phyloP scores from a whole-genome alignment of 2,329 filamentous ascomycete species.

The Xenoacremonium recifei region DNA sequence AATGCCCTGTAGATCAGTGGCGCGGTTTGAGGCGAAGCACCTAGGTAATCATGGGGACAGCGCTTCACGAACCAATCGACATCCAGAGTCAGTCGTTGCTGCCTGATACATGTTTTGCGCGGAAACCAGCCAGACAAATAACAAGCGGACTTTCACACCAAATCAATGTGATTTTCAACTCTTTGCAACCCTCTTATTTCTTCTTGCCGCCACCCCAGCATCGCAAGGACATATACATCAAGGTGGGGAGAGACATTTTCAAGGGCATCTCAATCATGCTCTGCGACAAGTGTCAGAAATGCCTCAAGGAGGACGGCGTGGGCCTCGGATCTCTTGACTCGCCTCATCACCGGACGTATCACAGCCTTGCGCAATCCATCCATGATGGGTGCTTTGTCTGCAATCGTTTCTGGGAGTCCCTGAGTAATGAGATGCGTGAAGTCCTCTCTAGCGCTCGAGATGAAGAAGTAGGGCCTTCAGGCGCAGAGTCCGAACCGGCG shows the following conservation, averaged over 20 bases:
- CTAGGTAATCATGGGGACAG: neutral
- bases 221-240: neutral
- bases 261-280: neutral
- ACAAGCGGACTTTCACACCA: neutral
- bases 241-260: neutral
- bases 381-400: conserved; percentile 2
- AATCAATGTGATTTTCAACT: neutral
- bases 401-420: conserved; percentile 1
- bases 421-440: neutral
- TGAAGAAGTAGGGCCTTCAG: neutral
- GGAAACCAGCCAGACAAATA: neutral
- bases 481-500: neutral
- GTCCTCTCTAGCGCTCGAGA: neutral
- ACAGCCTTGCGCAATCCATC: neutral
- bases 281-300: neutral
- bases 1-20: too few relatives aligned
- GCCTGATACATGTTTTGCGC: neutral
- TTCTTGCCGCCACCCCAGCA: neutral
- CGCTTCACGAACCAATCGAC: neutral
- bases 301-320: neutral
- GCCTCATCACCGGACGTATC: neutral
- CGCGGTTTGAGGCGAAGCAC: neutral
- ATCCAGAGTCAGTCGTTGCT: neutral
- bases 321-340: neutral
- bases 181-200: neutral